Evolutionary conservation across 495 filamentous ascomycete species (phyloP), one percentile per base, ranked within the genome.

Genomic region (Penicillium malachiteum): DNA sequence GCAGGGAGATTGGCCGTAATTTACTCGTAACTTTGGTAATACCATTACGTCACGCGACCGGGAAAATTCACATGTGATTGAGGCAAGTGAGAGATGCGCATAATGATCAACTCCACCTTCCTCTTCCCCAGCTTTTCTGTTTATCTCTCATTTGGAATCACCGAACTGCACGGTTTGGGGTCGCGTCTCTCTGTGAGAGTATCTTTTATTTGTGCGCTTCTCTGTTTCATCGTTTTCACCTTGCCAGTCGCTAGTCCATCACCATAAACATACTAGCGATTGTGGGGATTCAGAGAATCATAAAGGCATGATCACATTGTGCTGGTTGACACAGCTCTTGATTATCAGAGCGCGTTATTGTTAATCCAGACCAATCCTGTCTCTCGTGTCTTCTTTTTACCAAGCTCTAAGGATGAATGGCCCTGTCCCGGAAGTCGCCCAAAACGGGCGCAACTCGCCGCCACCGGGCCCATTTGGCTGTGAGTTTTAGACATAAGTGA

Each of bases 381-480:
- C 30, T 16, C 45, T 54, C 26, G 47, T 37, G 31, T 21, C 18
- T 16, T 26, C 41, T 32, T 35, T 17, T 34, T 35, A 35, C 14
- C 26, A 17, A 37, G 26, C 54, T 48, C 43, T 44, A 26, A 56
- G 67, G 57, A 75, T 78, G 68, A 64, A 78, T 59, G 62, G 67
- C 39, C 64, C 62, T 32, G 63, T 60, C 12, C 44, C 68, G 14
- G 60, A 74, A 52, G 55, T 67, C 45, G 34, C 34, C 12, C 70
- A 61, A 6, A 57, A 58, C 39, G 69, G 64, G 44, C 69, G 56
- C 12, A 56, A 66, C 43, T 71, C 68, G 26, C 67, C 70, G 44
- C 63, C 69, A 49, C 62, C 69, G 32, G 73, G 67, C 62, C 83
- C 82, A 16, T 87, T 87, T 75, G 84, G 83, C 54, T 87, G 84